Evolutionary conservation across 108 stramenopile species (phyloP).

Genomic region (Discostella pseudostelligera): DNA sequence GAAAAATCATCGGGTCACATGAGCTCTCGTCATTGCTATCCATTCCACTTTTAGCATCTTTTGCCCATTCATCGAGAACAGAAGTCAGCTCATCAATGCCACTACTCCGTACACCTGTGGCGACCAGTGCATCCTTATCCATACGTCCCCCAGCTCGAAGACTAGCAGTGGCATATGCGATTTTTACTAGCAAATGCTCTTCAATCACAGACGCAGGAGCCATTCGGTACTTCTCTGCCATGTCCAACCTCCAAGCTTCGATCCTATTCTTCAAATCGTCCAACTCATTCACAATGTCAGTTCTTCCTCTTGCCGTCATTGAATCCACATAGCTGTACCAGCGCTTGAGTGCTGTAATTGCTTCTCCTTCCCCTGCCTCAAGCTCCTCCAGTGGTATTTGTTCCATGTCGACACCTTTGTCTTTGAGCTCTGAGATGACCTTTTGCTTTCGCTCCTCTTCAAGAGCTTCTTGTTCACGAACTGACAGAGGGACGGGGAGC

Average conservation of each 20-base stretch:
- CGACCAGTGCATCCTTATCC: constrained; percentile 46
- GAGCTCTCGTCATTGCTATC: constrained; percentile 7
- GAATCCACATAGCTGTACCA: constrained; percentile 61
- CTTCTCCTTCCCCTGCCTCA: constrained; percentile 73
- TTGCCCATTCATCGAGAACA: constrained; percentile 54
- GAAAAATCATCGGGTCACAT: constrained; percentile 9
- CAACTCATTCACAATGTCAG: constrained; percentile 49
- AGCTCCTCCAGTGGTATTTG: constrained; percentile 67
- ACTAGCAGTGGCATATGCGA: constrained; percentile 65
- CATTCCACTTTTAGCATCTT: constrained; percentile 10
- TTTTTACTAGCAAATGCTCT: constrained; percentile 55
- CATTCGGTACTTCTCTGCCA: constrained; percentile 55
- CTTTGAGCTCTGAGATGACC: constrained; percentile 47
- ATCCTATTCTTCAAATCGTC: constrained; percentile 60
- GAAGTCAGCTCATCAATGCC: constrained; percentile 54
- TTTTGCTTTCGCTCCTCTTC: constrained; percentile 54
- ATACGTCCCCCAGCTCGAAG: constrained; percentile 44
- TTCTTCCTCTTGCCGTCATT: constrained; percentile 33
- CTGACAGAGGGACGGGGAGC: constrained; percentile 66
- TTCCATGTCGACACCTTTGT: constrained; percentile 51
- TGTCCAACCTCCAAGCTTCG: constrained; percentile 62
- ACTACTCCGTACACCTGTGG: constrained; percentile 66
- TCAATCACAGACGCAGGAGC: constrained; percentile 71
- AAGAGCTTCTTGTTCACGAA: constrained; percentile 57
- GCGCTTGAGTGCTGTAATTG: constrained; percentile 61